Evolutionary conservation across 192 early-diverging fungal species (phyloP), one percentile per base, ranked within the genome.

Genomic region (Rhizophagus clarus): DNA sequence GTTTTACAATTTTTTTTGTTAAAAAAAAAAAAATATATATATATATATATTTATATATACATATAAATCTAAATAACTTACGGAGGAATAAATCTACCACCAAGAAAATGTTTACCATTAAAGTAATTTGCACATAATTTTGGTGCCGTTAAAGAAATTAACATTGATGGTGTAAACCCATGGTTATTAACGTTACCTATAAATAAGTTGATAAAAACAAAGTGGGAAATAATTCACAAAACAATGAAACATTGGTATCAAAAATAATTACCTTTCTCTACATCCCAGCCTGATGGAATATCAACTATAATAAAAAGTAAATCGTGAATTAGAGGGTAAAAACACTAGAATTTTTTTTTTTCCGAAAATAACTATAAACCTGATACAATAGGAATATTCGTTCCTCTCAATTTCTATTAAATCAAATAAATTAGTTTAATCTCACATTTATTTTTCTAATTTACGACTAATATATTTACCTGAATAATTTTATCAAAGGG

Each of bases 281-380:
- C 97, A 82, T 98, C 91, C 97, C 97, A 99, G 15, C 95, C 96
- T 20, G 93, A 94, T 15, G 98, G 98, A 79, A 99, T 93, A 81
- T 99, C 98, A 42, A 99, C 94, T 29, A 91, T 87, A 11, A 90
- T 87, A 61, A 56, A 67, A 63, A 15, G 28, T 47, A 24, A 60
- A 5, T 51, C 20, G 42, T 67, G 7, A 45, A 28, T 45, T 7
- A 24, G n/a, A 15, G 20, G 0, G 20, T n/a, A 24, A 10, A 0
- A 61, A 20, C 1, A 72, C 10, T 69, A 20, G 3, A 22, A 31
- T 15, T 26, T 29, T n/a, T 22, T 17, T 61, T 17, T 4, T 17
- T 28, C 2, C 14, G 29, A 64, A 28, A 8, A 28, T 29, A 7
- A 10, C 24, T n/a, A 11, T 24, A 32, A 68, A 77, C 81, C 76